A percentile compares a stretch with the other conserved stretches of the same genome.
These are phyloP conservation scores for Sclerotinia subarctica DNA, from an alignment of 2,329 filamentous ascomycete genomes.

Conservation along the genomic window DNA sequence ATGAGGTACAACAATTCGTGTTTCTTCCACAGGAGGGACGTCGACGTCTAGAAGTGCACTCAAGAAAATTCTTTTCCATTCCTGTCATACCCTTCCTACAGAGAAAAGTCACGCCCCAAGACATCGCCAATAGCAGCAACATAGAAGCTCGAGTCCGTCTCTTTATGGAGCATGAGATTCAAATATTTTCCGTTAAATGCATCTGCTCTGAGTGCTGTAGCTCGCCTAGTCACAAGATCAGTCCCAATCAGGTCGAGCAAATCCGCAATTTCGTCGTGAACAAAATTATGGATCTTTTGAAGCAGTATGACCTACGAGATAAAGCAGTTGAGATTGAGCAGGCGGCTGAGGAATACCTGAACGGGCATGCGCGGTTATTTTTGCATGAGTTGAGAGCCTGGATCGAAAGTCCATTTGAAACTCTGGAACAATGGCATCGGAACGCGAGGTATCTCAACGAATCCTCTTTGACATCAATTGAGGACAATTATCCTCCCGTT, in stretches of 20 bases:
- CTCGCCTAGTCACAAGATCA: not conserved
- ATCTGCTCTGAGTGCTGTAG: too few relatives aligned
- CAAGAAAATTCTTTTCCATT: too few relatives aligned
- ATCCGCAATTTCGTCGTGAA: not conserved
- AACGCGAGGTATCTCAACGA: not conserved
- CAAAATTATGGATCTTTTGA: not conserved
- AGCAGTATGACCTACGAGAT: not conserved
- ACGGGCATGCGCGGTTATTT: not conserved
- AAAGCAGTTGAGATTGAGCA: not conserved
- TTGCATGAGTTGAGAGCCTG: not conserved
- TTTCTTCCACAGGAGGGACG: rapidly evolving
- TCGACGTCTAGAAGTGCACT: too few relatives aligned
- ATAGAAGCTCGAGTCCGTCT: not conserved
- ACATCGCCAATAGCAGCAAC: not conserved
- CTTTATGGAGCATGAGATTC: not conserved
- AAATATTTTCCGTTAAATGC: not conserved
- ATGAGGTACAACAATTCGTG: too few relatives aligned
- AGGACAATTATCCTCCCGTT: not conserved
- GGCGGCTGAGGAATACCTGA: not conserved
- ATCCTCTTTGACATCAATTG: not conserved
- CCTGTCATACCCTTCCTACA: not conserved
- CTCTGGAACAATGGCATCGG: not conserved
- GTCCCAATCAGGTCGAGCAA: not conserved
- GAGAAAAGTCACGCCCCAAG: not conserved
- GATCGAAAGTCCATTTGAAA: not conserved